A percentile compares a stretch with the other conserved stretches of the same genome.
These are phyloP conservation scores for Arthrobotrys sphaeroides DNA, from an alignment of 2,329 filamentous ascomycete species.

Conservation along the genomic window DNA sequence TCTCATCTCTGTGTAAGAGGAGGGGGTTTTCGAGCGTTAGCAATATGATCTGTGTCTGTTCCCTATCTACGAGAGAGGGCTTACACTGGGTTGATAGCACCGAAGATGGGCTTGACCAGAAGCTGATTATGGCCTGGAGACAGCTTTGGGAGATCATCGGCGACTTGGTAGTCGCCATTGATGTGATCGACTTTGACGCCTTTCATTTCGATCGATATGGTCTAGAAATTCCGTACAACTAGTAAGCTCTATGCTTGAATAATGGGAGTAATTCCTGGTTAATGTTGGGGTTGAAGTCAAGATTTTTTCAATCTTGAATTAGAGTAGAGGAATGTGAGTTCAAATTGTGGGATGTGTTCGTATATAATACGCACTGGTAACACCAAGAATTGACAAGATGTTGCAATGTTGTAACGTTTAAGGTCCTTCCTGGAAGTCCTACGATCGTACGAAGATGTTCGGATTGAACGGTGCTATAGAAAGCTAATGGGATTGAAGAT, in stretches of 20 bases:
- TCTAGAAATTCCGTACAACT: neutral
- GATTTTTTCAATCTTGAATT: no score
- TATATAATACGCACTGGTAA: no score
- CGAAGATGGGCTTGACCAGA: slow-evolving; percentile 44
- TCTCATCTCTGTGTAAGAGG: slow-evolving; percentile 20
- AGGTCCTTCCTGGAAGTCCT: no score
- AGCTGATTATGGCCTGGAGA: slow-evolving; percentile 20
- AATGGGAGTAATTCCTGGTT: no score
- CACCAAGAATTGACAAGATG: no score
- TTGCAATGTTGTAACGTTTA: no score
- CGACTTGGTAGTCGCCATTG: slow-evolving; percentile 25
- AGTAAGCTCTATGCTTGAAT: neutral
- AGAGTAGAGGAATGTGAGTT: no score
- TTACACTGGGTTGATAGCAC: slow-evolving; percentile 46
- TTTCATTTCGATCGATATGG: slow-evolving; percentile 35
- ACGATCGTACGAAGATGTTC: no score
- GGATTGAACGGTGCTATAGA: neutral
- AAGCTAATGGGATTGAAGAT: neutral
- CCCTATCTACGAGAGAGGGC: neutral
- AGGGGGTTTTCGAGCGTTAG: neutral
- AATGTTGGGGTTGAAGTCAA: no score
- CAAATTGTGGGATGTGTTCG: no score
- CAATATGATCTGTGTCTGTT: neutral
- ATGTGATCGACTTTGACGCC: slow-evolving; percentile 30
- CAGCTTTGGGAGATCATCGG: slow-evolving; percentile 27